phyloP scores from a whole-genome alignment of 2,329 filamentous ascomycete species.

The Geosmithia flava region DNA sequence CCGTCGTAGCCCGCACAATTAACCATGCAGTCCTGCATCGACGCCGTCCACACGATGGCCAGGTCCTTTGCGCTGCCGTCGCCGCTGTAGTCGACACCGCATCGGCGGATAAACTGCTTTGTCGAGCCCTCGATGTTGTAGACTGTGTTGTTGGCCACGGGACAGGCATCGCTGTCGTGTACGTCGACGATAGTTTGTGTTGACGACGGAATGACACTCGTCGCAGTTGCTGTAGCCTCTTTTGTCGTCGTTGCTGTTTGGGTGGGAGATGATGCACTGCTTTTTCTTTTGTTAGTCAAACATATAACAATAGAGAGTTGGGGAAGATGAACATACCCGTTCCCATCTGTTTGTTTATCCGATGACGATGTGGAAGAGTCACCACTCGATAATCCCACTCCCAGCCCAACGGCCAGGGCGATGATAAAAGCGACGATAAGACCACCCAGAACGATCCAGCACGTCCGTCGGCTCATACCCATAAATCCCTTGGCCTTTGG shows the following conservation, averaged over 20 bases:
- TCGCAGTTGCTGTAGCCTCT: constrained; percentile 5
- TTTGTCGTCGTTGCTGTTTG: background rate
- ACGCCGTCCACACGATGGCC: constrained; percentile 20
- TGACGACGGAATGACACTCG: constrained; percentile 5
- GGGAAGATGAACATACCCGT: constrained; percentile 1
- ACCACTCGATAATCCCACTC: constrained; percentile 12
- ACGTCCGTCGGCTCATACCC: constrained; percentile 10
- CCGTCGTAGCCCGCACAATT: constrained; percentile 24
- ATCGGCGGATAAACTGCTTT: constrained; percentile 28
- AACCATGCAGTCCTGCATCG: constrained; percentile 29
- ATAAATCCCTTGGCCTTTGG: constrained; percentile 8
- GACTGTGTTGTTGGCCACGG: constrained; percentile 28
- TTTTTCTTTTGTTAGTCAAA: background rate
- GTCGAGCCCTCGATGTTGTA: constrained; percentile 26
- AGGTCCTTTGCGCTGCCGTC: constrained; percentile 19
- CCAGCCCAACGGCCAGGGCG: constrained; percentile 25
- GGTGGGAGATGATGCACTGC: background rate
- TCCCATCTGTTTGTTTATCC: background rate
- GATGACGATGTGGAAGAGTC: background rate
- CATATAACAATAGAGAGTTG: background rate
- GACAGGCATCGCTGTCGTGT: constrained; percentile 19
- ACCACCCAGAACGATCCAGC: constrained; percentile 20
- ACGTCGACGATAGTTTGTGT: constrained; percentile 10
- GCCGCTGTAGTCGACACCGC: constrained; percentile 29
- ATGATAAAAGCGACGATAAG: constrained; percentile 15